phyloP scores from a whole-genome alignment of 1,139 yeast species.

The Taphrina betulina region DNA sequence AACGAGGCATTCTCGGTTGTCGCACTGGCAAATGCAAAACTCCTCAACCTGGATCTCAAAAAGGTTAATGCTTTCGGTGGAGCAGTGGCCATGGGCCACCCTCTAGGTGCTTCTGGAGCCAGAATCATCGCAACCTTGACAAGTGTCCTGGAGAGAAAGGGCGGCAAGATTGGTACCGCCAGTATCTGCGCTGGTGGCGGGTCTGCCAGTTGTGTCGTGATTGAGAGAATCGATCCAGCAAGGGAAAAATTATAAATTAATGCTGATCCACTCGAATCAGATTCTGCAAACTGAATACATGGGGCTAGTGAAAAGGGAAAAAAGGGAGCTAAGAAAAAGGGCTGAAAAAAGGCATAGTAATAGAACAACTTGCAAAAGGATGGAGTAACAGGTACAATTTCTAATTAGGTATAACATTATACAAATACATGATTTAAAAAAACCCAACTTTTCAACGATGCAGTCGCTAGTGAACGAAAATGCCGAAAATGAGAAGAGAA shows the following conservation, averaged over 20 bases:
- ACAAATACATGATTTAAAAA: no score
- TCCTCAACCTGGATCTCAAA: slow-evolving; percentile 60
- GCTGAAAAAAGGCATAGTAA: no score
- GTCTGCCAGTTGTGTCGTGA: slow-evolving; percentile 85
- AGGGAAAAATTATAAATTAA: slow-evolving; percentile 17
- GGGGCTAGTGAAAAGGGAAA: no score
- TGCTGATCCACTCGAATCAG: background rate
- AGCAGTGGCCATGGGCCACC: slow-evolving; percentile 97
- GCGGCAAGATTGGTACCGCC: slow-evolving; percentile 87
- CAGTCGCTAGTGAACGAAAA: no score
- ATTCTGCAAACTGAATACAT: background rate
- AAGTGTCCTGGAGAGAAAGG: slow-evolving; percentile 66
- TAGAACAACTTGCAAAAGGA: no score
- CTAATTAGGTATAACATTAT: no score
- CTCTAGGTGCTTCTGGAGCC: slow-evolving; percentile 97
- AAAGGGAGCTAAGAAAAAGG: no score
- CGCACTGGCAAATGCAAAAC: slow-evolving; percentile 83
- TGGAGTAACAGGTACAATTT: no score
- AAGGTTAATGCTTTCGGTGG: slow-evolving; percentile 96
- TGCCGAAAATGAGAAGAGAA: no score
- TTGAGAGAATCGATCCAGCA: slow-evolving; percentile 48
- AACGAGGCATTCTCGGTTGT: slow-evolving; percentile 97
- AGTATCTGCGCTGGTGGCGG: slow-evolving; percentile 99
- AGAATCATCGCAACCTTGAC: slow-evolving; percentile 84
- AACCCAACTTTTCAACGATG: no score